Percentiles rank a stretch among this genome's conserved stretches.
phyloP scores from a whole-genome alignment of 768 basidiomycete species.

The Amanita pseudoporphyria region DNA sequence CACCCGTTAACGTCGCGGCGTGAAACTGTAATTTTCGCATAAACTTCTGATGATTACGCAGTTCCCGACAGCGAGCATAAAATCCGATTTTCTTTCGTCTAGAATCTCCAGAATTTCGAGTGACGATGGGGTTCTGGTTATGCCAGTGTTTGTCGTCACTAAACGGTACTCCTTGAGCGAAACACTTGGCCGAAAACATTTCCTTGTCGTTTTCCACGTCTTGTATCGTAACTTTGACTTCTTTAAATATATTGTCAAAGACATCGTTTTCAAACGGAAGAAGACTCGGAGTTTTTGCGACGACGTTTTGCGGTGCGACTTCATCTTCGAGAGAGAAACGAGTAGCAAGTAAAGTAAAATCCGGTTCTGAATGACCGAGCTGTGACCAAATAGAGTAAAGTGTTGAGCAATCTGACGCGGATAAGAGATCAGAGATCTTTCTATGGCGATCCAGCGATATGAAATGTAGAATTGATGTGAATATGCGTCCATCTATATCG shows the following conservation, averaged over 20 bases:
- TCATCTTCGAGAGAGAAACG: not conserved
- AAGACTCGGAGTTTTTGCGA: not conserved
- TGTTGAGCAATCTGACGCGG: not conserved
- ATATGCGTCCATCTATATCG: slow-evolving; percentile 49
- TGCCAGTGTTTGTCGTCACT: slow-evolving; percentile 56
- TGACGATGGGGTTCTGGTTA: slow-evolving; percentile 37
- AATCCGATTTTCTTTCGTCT: slow-evolving; percentile 4
- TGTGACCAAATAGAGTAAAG: slow-evolving; percentile 3
- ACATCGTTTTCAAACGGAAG: slow-evolving; percentile 30
- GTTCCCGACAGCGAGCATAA: not conserved
- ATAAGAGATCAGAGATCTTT: not conserved
- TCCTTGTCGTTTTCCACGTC: slow-evolving; percentile 10
- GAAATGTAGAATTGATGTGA: slow-evolving; percentile 32
- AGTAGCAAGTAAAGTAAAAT: slow-evolving; percentile 15
- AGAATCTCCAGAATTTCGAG: slow-evolving; percentile 44
- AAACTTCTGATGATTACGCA: slow-evolving; percentile 37
- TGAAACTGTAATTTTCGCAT: slow-evolving; percentile 48
- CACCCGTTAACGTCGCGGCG: slow-evolving; percentile 57
- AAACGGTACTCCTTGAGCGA: slow-evolving; percentile 30
- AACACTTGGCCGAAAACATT: slow-evolving; percentile 10
- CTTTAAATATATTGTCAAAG: slow-evolving; percentile 18
- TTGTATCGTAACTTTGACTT: slow-evolving; percentile 13
- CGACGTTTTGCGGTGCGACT: not conserved
- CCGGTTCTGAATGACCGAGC: slow-evolving; percentile 10
- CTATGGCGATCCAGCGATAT: slow-evolving; percentile 11